Evolutionary conservation across 2,329 filamentous ascomycete genomes (phyloP), one percentile per base, ranked within the genome.

Genomic region (Zarea fungicola): DNA sequence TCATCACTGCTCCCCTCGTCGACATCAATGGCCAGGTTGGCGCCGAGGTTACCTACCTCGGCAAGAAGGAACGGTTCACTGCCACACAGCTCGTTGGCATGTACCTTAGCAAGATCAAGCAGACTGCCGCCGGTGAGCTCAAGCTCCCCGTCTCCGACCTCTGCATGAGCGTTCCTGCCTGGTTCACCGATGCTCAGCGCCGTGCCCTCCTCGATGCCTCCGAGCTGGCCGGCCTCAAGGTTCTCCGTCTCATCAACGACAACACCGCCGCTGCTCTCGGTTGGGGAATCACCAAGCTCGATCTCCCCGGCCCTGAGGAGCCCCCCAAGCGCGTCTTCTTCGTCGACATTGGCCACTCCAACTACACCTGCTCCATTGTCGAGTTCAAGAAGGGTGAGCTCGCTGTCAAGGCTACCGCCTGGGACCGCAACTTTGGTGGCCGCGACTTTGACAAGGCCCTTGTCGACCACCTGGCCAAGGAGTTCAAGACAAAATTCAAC

Each of bases 401-500:
- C 54, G 81, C 88, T 55, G 90, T 99, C 71, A 92, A 96, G 79
- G 78, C 89, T 22, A 96, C 91, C 37, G 83, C 91, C 54, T 96
- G 83, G 70, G 93, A 99, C 71, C 87, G 90, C 62, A 91, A 97
- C 76, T 95, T 97, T 58, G 93, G 93, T 77, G 93, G 93, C 58
- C 89, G 93, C 63, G 88, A 97, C 76, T 95, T 99, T 66, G 95
- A 99, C 79, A 86, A 90, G 74, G 90, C 89, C 54, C 75, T 99
- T 46, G 86, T 96, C 51, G 90, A 97, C 66, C 92, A 97, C 75
- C 89, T 99, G 64, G 87, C 87, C 61, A 85, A 88, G 64, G 91
- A 97, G 71, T 99, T 97, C 80, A 89, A 93, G 75, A 88, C 89
- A 71, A 96, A 95, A 72, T 95, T 89, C 83, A 96, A 95, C 80